Conservation (phyloP, 441 rosid genomes). For the Syzygium malaccense region DNA sequence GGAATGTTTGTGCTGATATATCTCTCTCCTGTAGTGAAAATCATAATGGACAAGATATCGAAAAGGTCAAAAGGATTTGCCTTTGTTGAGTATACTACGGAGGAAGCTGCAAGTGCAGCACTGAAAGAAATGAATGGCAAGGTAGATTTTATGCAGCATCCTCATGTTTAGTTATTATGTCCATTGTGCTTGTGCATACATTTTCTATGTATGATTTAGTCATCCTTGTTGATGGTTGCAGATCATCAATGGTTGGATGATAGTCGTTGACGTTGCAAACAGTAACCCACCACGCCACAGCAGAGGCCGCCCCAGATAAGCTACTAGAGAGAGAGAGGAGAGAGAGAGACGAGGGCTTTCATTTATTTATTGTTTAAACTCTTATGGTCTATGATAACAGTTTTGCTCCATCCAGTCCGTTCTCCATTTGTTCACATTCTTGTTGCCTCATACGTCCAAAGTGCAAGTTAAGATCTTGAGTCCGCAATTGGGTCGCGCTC, state of each 20-base stretch:
- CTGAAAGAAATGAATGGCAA: conserved; percentile 95
- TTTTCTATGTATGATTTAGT: background rate
- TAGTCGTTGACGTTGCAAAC: conserved; percentile 88
- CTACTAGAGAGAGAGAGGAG: background rate
- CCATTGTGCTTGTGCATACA: background rate
- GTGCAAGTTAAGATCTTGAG: background rate
- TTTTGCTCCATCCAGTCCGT: background rate
- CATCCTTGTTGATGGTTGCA: conserved; percentile 17
- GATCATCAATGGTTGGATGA: conserved; percentile 99
- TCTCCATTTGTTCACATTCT: background rate
- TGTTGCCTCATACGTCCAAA: background rate
- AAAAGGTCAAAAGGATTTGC: conserved; percentile 95
- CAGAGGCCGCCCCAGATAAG: conserved; percentile 20
- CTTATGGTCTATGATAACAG: background rate
- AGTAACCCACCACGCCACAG: conserved; percentile 36
- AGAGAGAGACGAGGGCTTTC: background rate
- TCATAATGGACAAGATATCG: conserved; percentile 96
- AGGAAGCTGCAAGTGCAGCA: conserved; percentile 83
- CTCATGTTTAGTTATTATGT: background rate
- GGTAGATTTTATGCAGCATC: conserved; percentile 28
- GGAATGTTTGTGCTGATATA: background rate
- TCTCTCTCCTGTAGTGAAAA: conserved; percentile 46
- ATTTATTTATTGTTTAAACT: background rate
- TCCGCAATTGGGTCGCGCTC: background rate
- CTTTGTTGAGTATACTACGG: conserved; percentile 81